Evolutionary conservation across 2,329 filamentous ascomycete genomes (phyloP).

Genomic region (Neonectria coccinea): DNA sequence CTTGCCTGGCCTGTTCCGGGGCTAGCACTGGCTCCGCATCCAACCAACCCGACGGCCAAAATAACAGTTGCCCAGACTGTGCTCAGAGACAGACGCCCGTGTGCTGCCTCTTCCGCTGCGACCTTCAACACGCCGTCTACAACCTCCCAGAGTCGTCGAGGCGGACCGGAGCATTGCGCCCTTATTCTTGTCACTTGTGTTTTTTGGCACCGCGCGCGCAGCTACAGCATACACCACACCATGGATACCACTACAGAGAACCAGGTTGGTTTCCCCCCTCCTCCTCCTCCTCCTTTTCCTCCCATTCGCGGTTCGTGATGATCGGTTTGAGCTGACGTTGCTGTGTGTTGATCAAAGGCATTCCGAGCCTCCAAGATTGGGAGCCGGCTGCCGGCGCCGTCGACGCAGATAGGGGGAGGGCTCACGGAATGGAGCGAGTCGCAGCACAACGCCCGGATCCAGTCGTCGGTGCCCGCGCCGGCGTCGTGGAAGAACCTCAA

Average conservation of each 20-base stretch:
- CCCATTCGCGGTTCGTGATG: neutral
- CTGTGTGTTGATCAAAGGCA: conserved; percentile 37
- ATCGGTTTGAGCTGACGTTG: conserved; percentile 11
- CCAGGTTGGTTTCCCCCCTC: conserved; percentile 38
- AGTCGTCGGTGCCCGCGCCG: conserved; percentile 56
- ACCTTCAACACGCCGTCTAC: conserved; percentile 44
- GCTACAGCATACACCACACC: conserved; percentile 34
- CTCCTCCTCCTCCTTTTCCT: neutral
- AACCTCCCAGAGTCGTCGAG: conserved; percentile 27
- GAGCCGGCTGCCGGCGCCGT: conserved; percentile 50
- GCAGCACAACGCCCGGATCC: conserved; percentile 68
- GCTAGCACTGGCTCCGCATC: conserved; percentile 39
- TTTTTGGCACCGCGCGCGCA: conserved; percentile 44
- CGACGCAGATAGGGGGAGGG: conserved; percentile 46
- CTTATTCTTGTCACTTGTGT: conserved; percentile 49
- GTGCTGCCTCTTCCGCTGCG: conserved; percentile 17
- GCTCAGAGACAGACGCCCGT: conserved; percentile 19
- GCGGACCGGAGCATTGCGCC: conserved; percentile 50
- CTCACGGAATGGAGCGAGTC: conserved; percentile 70
- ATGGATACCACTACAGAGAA: conserved; percentile 50
- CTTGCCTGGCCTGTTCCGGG: conserved; percentile 26
- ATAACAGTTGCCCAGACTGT: conserved; percentile 41
- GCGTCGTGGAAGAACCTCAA: conserved; percentile 60
- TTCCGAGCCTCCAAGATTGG: conserved; percentile 46
- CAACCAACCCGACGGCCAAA: conserved; percentile 37